phyloP scores from a whole-genome alignment of 768 basidiomycete genomes.

The Kwoniella sp. region DNA sequence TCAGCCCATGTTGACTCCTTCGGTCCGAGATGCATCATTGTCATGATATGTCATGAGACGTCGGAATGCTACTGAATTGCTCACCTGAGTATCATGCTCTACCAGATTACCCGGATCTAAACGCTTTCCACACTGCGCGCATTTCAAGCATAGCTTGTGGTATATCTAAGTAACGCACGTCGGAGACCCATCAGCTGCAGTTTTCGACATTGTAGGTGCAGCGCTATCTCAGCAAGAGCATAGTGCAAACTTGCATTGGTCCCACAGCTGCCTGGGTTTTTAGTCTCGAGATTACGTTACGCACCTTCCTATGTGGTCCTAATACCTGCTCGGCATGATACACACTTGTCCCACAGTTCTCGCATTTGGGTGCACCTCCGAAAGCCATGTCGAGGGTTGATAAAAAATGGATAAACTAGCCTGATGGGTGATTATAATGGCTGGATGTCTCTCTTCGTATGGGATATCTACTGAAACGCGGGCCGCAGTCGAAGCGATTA shows the following conservation, averaged over 20 bases:
- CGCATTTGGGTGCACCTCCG: constrained; percentile 43
- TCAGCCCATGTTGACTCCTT: too few species aligned
- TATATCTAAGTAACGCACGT: constrained; percentile 29
- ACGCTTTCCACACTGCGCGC: constrained; percentile 47
- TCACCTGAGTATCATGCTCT: constrained; percentile 46
- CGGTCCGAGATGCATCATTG: too few species aligned
- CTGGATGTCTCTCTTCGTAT: background rate
- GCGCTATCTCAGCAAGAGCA: too few species aligned
- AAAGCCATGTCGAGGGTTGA: constrained; percentile 18
- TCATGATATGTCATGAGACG: too few species aligned
- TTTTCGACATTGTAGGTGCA: too few species aligned
- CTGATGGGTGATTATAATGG: background rate
- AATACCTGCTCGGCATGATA: constrained; percentile 52
- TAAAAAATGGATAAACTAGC: background rate
- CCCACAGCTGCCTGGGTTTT: too few species aligned
- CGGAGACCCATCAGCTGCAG: too few species aligned
- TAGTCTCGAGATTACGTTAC: too few species aligned
- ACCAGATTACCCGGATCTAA: constrained; percentile 49
- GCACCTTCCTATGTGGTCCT: constrained; percentile 48
- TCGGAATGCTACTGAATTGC: background rate
- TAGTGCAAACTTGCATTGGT: too few species aligned
- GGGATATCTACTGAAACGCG: too few species aligned
- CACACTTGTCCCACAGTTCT: constrained; percentile 41
- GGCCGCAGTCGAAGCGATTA: too few species aligned
- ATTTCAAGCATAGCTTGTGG: constrained; percentile 52